Evolutionary conservation across 1,139 yeast genomes (phyloP), one percentile per base, ranked within the genome.

Genomic region (Nakaseomyces uthaithaninus): DNA sequence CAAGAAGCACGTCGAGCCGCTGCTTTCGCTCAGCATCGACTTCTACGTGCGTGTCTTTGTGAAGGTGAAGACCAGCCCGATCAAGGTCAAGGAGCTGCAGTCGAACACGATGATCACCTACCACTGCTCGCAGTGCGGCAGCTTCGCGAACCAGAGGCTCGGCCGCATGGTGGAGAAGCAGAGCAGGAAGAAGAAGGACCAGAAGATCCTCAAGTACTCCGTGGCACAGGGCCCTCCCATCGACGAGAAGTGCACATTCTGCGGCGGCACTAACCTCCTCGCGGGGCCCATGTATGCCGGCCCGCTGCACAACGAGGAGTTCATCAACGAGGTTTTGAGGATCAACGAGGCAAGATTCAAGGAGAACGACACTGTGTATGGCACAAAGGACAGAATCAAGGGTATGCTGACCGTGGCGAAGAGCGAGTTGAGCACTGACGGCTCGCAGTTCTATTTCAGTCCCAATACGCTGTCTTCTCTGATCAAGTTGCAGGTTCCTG

Each of bases 281-380:
- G 91, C 93, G 2, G 99, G 99, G 1, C 99, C 99, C 42, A 85
- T 91, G 95, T 91, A 94, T 82, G 85, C 76, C 9, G 95, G 93
- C 0, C 67, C 71, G 2, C 64, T 91, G 40, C 97, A 89, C 55
- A 72, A 80, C 55, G 60, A 62, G 26, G 74, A 71, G 15, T 91
- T 87, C 53, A 68, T 91, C 36, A 70, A 75, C 27, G 72, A 69
- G 49, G 71, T 89, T 37, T 66, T 85, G 41, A 67, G 71, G 16
- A 65, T 81, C 34, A 78, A 78, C 49, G 60, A 62, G 19, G 60
- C 65, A 16, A 64, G 68, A 44, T 61, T 67, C 9, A 78, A 74
- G 42, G 67, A 68, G 11, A 19, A 18, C n/a, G 57, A 53, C 38
- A 68, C 66, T 2, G 67, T 73, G 0, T 87, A 84, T 59, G 82